Conservation (phyloP, 2,329 filamentous ascomycete genomes). For the Colletotrichum abscissum region DNA sequence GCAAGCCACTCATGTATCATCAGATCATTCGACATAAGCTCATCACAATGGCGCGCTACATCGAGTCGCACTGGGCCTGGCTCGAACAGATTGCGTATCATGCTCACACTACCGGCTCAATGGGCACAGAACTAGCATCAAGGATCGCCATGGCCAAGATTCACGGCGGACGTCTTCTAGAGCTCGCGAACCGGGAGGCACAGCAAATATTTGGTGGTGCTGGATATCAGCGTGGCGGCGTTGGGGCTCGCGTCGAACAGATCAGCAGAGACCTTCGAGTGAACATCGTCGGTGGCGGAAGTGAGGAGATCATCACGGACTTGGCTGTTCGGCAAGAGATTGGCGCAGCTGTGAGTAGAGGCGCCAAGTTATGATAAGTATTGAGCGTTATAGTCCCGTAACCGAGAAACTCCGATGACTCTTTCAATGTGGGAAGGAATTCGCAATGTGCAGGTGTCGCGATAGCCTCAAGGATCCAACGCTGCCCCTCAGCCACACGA, state of each 20-base stretch:
- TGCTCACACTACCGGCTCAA: constrained; percentile 46
- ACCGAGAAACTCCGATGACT: no score
- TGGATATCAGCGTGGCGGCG: constrained; percentile 61
- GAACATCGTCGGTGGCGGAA: constrained; percentile 64
- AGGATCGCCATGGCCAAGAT: constrained; percentile 54
- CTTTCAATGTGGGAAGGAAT: no score
- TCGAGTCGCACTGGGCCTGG: constrained; percentile 71
- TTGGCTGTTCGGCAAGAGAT: constrained; percentile 60
- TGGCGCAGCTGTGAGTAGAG: background rate
- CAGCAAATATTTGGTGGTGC: constrained; percentile 65
- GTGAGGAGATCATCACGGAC: constrained; percentile 65
- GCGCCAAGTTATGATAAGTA: background rate
- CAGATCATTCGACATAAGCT: constrained; percentile 71
- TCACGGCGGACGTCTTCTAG: constrained; percentile 59
- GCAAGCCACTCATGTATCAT: constrained; percentile 65
- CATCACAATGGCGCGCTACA: constrained; percentile 65
- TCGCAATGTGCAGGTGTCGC: no score
- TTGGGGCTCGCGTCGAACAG: constrained; percentile 57
- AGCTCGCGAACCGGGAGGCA: constrained; percentile 61
- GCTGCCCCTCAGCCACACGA: no score
- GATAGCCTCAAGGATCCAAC: no score
- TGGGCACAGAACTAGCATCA: constrained; percentile 43
- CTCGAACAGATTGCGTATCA: constrained; percentile 70
- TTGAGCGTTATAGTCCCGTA: background rate
- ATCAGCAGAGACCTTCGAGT: constrained; percentile 63